Conservation (phyloP, 2,329 filamentous ascomycete genomes). For the Pseudogymnoascus sp. region DNA sequence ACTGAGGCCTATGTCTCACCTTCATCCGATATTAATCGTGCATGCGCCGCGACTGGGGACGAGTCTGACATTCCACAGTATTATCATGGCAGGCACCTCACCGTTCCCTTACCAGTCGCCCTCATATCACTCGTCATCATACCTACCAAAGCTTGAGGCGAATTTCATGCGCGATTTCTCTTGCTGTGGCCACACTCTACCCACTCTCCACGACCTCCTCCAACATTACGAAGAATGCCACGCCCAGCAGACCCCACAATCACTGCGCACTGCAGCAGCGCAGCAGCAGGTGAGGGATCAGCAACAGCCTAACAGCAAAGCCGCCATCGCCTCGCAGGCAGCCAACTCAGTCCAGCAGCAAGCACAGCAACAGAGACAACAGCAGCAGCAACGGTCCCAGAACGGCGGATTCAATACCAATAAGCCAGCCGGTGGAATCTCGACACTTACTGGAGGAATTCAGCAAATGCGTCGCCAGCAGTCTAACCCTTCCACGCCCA, state of each 20-base stretch:
- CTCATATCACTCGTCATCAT: conserved; percentile 92
- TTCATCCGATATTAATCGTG: not conserved
- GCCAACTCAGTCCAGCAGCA: conserved; percentile 39
- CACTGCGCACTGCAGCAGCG: conserved; percentile 32
- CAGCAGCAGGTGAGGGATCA: conserved; percentile 36
- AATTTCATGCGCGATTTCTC: conserved; percentile 97
- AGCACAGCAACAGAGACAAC: conserved; percentile 34
- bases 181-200: conserved; percentile 83
- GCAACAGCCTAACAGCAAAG: conserved; percentile 40
- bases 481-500: conserved; percentile 25
- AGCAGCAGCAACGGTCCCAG: conserved; percentile 24
- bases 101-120: conserved; percentile 86
- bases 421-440: conserved; percentile 18
- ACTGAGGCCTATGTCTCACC: conserved; percentile 4
- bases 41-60: not conserved
- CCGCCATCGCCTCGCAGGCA: conserved; percentile 28
- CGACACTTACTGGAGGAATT: conserved; percentile 23
- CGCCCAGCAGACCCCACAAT: conserved; percentile 56
- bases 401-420: conserved; percentile 20
- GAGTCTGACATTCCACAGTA: conserved; percentile 44
- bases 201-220: conserved; percentile 86
- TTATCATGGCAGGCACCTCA: conserved; percentile 94
- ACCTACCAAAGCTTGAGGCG: conserved; percentile 90
- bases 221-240: conserved; percentile 97
- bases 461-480: conserved; percentile 28